These are phyloP conservation scores for Kandelia obovata DNA, from an alignment of 345 rosid species.

Conservation along the genomic window DNA sequence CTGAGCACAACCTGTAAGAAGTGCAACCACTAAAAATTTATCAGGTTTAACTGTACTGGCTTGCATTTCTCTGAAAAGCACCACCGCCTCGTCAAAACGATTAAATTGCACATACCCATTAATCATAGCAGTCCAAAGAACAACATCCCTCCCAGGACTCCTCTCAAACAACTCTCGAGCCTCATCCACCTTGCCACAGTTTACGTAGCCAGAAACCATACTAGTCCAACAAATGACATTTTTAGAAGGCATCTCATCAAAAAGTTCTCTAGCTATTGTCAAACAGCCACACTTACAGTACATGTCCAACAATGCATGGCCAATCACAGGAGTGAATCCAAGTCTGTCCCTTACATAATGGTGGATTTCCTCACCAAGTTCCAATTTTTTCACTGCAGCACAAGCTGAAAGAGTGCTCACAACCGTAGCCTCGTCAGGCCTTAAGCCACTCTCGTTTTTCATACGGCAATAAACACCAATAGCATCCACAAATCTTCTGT, in stretches of 20 bases:
- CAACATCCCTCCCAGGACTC: conserved; percentile 61
- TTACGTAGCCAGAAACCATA: conserved; percentile 60
- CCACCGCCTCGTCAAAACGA: conserved; percentile 52
- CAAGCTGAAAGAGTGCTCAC: conserved; percentile 74
- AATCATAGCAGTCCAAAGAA: conserved; percentile 88
- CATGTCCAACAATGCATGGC: conserved; percentile 68
- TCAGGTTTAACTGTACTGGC: conserved; percentile 45
- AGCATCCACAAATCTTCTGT: conserved; percentile 51
- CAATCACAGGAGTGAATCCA: conserved; percentile 42
- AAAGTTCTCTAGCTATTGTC: conserved; percentile 39
- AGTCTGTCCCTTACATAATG: conserved; percentile 36
- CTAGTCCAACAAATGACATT: conserved; percentile 77
- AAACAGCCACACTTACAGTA: conserved; percentile 68
- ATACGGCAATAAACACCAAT: conserved; percentile 41
- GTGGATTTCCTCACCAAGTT: conserved; percentile 54
- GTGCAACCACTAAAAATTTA: conserved; percentile 57
- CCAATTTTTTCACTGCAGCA: conserved; percentile 43
- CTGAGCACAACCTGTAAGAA: conserved; percentile 77
- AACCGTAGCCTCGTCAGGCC: conserved; percentile 57
- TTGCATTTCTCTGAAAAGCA: conserved; percentile 61
- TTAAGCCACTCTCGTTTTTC: conserved; percentile 39
- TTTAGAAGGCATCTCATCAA: conserved; percentile 43
- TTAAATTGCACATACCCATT: conserved; percentile 74
- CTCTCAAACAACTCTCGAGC: conserved; percentile 68
- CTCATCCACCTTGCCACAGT: conserved; percentile 44